Evolutionary conservation across 106 monocot genomes (phyloP).

Genomic region (Xerophyta viscosa): DNA sequence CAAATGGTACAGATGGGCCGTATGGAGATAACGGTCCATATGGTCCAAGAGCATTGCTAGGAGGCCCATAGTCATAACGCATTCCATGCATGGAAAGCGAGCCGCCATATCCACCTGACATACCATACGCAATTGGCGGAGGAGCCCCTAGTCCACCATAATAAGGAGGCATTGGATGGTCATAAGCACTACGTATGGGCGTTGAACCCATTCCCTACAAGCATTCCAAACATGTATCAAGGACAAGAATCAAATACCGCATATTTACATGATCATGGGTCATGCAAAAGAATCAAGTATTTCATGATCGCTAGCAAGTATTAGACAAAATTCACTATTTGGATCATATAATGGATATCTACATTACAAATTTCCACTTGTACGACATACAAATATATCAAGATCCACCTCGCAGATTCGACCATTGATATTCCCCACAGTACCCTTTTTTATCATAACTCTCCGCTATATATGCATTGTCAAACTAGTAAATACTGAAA

Average conservation of each 20-base stretch:
- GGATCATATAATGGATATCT: no score
- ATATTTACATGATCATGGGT: no score
- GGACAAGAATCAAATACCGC: neutral
- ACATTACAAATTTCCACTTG: no score
- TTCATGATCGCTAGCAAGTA: no score
- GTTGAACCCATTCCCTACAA: conserved; percentile 28
- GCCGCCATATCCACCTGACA: conserved; percentile 27
- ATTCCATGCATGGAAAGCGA: conserved; percentile 33
- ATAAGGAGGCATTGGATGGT: conserved; percentile 25
- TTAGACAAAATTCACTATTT: no score
- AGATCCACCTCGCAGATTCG: neutral
- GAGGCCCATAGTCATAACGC: conserved; percentile 38
- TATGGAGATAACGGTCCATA: conserved; percentile 44
- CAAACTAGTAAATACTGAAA: no score
- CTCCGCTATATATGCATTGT: no score
- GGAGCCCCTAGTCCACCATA: conserved; percentile 28
- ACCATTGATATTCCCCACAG: no score
- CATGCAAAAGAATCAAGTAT: no score
- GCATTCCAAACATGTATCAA: no score
- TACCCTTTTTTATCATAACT: no score
- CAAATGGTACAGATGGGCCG: conserved; percentile 34
- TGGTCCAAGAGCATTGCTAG: conserved; percentile 24
- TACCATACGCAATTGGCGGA: conserved; percentile 26
- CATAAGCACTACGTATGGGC: conserved; percentile 25
- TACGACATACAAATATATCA: neutral